Base-by-base conservation (phyloP, 306 rosid genomes). In the Gastrolobium villosum region DNA sequence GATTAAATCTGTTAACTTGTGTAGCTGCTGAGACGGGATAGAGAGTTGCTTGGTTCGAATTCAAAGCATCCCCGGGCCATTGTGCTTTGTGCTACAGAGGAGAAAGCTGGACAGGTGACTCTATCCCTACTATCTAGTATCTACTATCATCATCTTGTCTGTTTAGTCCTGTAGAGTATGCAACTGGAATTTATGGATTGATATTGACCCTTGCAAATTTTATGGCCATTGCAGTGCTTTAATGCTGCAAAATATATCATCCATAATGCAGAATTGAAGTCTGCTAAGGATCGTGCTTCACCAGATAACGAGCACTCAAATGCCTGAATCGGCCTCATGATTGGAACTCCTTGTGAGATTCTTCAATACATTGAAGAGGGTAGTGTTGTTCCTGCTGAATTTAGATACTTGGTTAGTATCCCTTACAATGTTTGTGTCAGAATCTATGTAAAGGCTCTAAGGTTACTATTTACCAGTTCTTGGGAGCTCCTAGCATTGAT, bases 351-450 rank as follows among this genome's bases (percentile, higher is more conserved):
- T 10, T 80, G 82, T 31, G 89, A 92, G 84, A 87, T 94, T 82
- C 91, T 94, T 84, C 92, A 88, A 77, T 90, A 87, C 79, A 88
- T 94, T 84, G 92, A 89, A 82, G 97, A 91, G 43, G 93, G 97
- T 9, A 90, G 70, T 82, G 82, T 90, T 36, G 94, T 88, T 65
- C 93, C 89, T 72, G 89, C 90, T 41, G 97, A 92, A 84, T 84
- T 94, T 78, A 90, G 80, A 77, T 90, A 90, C 56, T 26, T 92
- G 93, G 99, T 94, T 66, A 80, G 89, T 65, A 5, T 80, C 49
- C 52, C 37, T 60, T 31, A 8, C 10, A 30, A 70, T 6, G 50
- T 55, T 55, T 15, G 35, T 66, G 10, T 54, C 20, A 26, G 3
- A 55, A 26, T 54, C 67, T 64, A 28, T 74, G 46, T 64, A 55